Percentiles rank a stretch among this genome's conserved stretches.
Evolutionary conservation across 2,329 filamentous ascomycete genomes (phyloP).

Genomic region (Corinectria fuckeliana): DNA sequence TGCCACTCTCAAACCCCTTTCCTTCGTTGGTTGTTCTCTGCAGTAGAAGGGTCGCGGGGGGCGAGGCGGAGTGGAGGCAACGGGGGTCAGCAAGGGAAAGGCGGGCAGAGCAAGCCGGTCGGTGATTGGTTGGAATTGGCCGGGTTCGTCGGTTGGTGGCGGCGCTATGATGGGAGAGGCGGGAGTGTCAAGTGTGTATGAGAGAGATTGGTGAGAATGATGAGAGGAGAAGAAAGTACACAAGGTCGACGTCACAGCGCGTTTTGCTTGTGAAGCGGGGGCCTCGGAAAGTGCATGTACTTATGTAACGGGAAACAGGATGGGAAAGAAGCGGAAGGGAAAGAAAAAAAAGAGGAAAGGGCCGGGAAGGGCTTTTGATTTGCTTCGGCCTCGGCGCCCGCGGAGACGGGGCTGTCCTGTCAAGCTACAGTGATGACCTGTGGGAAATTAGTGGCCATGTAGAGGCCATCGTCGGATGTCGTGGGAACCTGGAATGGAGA

Average conservation of each 20-base stretch:
- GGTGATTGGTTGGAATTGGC: conserved; percentile 6
- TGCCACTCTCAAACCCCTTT: conserved; percentile 9
- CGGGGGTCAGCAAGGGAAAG: conserved; percentile 7
- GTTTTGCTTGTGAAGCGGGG: not conserved
- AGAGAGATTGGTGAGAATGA: not conserved
- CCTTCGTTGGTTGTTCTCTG: not conserved
- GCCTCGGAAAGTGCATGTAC: not conserved
- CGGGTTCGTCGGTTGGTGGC: conserved; percentile 6
- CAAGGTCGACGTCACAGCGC: not conserved
- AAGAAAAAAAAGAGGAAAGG: not conserved
- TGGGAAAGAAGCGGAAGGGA: not conserved
- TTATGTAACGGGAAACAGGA: not conserved
- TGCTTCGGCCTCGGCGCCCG: not conserved
- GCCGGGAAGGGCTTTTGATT: not conserved
- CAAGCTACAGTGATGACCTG: not conserved
- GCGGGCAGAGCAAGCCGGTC: not conserved
- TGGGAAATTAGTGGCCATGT: not conserved
- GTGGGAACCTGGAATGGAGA: not conserved
- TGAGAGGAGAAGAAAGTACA: not conserved
- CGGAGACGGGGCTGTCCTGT: not conserved
- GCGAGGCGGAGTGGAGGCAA: conserved; percentile 4
- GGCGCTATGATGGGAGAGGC: not conserved
- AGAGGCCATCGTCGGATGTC: not conserved
- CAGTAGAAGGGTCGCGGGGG: conserved; percentile 8
- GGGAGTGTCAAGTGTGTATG: not conserved